phyloP scores from a whole-genome alignment of 108 stramenopile genomes.

The Stephanodiscus triporus region DNA sequence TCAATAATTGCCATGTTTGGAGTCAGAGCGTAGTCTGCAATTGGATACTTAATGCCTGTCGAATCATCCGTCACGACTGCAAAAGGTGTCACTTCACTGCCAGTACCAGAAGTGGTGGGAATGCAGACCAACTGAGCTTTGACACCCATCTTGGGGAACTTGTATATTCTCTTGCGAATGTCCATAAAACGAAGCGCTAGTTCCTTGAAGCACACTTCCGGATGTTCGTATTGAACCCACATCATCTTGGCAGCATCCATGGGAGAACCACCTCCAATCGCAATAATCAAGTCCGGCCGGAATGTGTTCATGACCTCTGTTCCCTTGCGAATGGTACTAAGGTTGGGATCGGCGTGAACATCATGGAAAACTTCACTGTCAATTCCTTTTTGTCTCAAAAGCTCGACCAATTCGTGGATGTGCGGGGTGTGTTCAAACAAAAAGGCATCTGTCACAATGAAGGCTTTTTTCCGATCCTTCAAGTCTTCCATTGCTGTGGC shows the following conservation, averaged over 20 bases:
- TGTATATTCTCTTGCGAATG: slow-evolving; percentile 40
- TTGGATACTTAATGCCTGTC: slow-evolving; percentile 33
- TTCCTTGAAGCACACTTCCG: slow-evolving; percentile 36
- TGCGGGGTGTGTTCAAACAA: slow-evolving; percentile 16
- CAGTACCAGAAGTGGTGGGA: slow-evolving; percentile 58
- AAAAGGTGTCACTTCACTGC: slow-evolving; percentile 50
- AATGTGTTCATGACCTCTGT: slow-evolving; percentile 17
- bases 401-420: slow-evolving; percentile 6
- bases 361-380: slow-evolving; percentile 22
- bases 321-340: slow-evolving; percentile 24
- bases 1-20: slow-evolving; percentile 47
- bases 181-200: slow-evolving; percentile 43
- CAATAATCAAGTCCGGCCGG: slow-evolving; percentile 28
- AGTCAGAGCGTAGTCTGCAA: slow-evolving; percentile 42
- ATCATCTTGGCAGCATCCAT: slow-evolving; percentile 49
- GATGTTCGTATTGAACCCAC: slow-evolving; percentile 45
- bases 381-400: slow-evolving; percentile 20
- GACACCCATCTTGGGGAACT: slow-evolving; percentile 46
- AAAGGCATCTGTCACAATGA: slow-evolving; percentile 33
- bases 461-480: slow-evolving; percentile 21
- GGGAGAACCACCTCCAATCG: slow-evolving; percentile 40
- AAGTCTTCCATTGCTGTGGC: slow-evolving; percentile 29
- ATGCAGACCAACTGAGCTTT: slow-evolving; percentile 44
- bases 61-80: slow-evolving; percentile 45
- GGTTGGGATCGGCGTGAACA: slow-evolving; percentile 33